Conservation (phyloP, 345 rosid species). For the Ricinus communis region DNA sequence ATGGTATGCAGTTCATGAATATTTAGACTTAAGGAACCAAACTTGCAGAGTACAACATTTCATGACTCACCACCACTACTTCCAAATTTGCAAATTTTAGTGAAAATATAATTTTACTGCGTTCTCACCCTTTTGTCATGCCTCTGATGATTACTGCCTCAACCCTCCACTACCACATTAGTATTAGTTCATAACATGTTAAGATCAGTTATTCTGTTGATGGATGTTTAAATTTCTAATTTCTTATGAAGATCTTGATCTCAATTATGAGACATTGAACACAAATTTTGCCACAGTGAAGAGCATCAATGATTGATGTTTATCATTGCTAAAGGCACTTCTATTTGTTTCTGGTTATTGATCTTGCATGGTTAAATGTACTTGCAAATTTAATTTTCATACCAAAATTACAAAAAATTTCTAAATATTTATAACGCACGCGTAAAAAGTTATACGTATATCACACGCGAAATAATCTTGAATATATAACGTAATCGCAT, state of each 20-base stretch:
- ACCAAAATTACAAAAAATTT: not conserved
- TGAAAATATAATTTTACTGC: not conserved
- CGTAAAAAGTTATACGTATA: no score
- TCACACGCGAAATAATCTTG: no score
- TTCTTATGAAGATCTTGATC: not conserved
- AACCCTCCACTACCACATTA: no score
- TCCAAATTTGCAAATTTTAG: no score
- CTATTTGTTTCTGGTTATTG: not conserved
- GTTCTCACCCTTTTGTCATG: not conserved
- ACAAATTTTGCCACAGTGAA: not conserved
- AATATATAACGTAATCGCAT: no score
- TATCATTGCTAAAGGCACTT: not conserved
- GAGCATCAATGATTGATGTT: not conserved
- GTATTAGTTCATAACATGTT: no score
- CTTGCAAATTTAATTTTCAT: not conserved
- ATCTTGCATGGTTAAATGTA: not conserved
- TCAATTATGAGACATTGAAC: not conserved
- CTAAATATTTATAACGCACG: no score
- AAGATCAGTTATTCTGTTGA: no score
- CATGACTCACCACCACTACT: not conserved
- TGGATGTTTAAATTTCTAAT: not conserved
- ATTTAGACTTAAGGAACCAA: not conserved
- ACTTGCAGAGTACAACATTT: not conserved
- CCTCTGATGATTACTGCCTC: no score
- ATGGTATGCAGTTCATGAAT: conserved; percentile 11